A percentile compares a stretch with the other conserved stretches of the same genome.
These are phyloP conservation scores for Barnettozyma vustinii DNA, from an alignment of 805 yeast genomes.

Conservation along the genomic window DNA sequence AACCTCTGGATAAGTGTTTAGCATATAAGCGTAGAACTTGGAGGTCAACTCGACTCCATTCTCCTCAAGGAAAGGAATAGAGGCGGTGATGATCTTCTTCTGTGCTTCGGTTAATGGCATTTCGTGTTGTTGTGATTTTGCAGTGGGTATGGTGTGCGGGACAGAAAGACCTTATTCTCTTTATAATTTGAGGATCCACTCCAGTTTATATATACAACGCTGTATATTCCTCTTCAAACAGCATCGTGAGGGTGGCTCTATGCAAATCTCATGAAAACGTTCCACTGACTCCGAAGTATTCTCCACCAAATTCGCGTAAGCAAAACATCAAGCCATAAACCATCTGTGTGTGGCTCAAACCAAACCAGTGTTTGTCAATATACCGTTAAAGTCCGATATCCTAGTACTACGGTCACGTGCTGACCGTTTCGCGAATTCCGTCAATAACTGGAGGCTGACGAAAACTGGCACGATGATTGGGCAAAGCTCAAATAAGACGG, in stretches of 20 bases:
- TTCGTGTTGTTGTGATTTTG: background rate
- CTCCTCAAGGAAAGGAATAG: slow-evolving; percentile 51
- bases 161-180: background rate
- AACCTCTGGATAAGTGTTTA: slow-evolving; percentile 47
- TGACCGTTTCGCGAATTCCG: background rate
- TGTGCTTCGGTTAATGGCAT: slow-evolving; percentile 29
- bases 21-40: slow-evolving; percentile 51
- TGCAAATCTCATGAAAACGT: background rate
- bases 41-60: slow-evolving; percentile 51
- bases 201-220: background rate
- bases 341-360: background rate
- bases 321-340: background rate
- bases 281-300: background rate
- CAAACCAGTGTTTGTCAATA: too few relatives aligned
- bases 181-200: background rate
- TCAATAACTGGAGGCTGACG: background rate
- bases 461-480: background rate
- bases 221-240: background rate
- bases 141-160: background rate
- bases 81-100: slow-evolving; percentile 35
- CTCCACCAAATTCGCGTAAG: background rate
- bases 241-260: background rate
- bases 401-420: slow-evolving; percentile 9
- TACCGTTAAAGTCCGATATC: slow-evolving; percentile 7
- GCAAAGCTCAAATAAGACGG: background rate